phyloP scores from a whole-genome alignment of 169 alveolate species.

The Cryptosporidium ryanae region DNA sequence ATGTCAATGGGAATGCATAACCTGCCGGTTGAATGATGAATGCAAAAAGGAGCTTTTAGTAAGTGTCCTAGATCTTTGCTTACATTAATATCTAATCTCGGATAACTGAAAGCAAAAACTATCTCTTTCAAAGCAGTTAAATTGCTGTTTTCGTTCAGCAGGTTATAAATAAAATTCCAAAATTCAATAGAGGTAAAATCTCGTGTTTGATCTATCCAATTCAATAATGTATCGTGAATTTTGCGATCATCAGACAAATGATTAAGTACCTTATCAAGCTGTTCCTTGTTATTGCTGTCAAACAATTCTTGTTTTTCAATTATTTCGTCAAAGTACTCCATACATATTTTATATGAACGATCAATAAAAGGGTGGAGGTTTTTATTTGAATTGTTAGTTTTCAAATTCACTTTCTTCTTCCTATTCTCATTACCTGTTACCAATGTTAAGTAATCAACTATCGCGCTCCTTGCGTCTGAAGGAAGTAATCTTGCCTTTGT shows the following conservation, averaged over 20 bases:
- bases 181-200: constrained; percentile 72
- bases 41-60: constrained; percentile 91
- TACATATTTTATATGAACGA: constrained; percentile 44
- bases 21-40: constrained; percentile 91
- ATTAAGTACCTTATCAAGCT: constrained; percentile 26
- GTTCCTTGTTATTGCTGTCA: constrained; percentile 9
- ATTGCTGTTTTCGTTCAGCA: constrained; percentile 34
- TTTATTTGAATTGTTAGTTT: not conserved
- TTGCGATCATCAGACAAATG: constrained; percentile 59
- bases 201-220: constrained; percentile 53
- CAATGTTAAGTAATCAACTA: constrained; percentile 81
- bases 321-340: constrained; percentile 36
- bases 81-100: constrained; percentile 84
- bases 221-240: constrained; percentile 24
- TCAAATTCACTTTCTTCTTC: constrained; percentile 80
- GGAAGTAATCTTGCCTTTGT: constrained; percentile 81
- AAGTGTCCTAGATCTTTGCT: constrained; percentile 89
- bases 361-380: constrained; percentile 44
- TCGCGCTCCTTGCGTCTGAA: constrained; percentile 81
- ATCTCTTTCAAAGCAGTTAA: constrained; percentile 78
- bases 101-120: constrained; percentile 84
- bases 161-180: constrained; percentile 56
- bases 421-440: constrained; percentile 79
- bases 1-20: constrained; percentile 87
- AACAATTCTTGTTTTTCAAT: constrained; percentile 34